phyloP scores from a whole-genome alignment of 208 protist species.

The Acanthamoeba lenticulata region DNA sequence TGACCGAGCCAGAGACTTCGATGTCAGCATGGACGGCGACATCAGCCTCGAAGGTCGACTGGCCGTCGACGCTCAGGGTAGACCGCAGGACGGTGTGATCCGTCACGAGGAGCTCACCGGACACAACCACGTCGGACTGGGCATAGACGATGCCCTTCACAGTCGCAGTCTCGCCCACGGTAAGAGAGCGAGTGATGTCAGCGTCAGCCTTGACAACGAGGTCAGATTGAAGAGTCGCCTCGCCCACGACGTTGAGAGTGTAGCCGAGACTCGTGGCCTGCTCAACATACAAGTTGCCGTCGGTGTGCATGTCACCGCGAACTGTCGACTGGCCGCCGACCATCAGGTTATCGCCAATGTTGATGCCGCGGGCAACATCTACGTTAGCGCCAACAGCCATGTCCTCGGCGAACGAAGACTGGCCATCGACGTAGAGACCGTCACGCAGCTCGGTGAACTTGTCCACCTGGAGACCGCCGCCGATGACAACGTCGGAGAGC shows the following conservation, averaged over 20 bases:
- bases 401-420: not conserved
- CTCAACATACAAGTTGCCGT: slow-evolving; percentile 1
- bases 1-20: no score
- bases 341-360: not conserved
- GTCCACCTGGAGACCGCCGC: slow-evolving; percentile 1
- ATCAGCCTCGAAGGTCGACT: no score
- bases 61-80: no score
- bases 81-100: no score
- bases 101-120: no score
- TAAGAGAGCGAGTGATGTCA: not conserved
- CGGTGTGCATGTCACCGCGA: not conserved
- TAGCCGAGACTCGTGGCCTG: no score
- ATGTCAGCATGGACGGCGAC: no score
- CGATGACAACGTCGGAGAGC: not conserved
- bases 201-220: not conserved
- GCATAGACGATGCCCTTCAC: no score
- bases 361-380: not conserved
- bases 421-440: not conserved
- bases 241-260: not conserved
- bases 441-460: not conserved
- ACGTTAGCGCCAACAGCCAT: not conserved
- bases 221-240: not conserved
- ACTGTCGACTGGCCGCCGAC: not conserved
- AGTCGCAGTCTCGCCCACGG: not conserved
- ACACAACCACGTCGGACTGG: no score